Percentiles rank a stretch among this genome's conserved stretches.
phyloP scores from a whole-genome alignment of 1,284 basidiomycete species.

The Fomitopsis palustris region DNA sequence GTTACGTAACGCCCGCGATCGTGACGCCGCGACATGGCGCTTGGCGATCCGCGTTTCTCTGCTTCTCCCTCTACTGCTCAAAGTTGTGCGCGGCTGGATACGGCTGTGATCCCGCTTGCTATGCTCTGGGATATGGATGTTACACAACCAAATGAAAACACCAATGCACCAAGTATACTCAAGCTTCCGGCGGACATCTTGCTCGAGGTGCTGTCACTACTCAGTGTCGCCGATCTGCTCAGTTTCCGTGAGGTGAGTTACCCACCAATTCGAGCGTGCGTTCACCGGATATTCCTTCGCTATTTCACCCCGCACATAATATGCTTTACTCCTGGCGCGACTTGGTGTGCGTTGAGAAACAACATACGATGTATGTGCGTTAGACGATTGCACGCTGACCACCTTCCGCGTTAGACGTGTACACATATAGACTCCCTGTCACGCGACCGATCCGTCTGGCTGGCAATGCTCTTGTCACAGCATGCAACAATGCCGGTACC shows the following conservation, averaged over 20 bases:
- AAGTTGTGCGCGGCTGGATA: too few relatives aligned
- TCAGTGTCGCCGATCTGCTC: conserved; percentile 18
- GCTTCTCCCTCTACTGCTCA: neutral
- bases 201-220: conserved; percentile 16
- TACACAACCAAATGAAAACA: too few relatives aligned
- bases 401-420: conserved; percentile 16
- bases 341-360: too few relatives aligned
- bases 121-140: too few relatives aligned
- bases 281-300: neutral
- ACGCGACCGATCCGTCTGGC: conserved; percentile 20
- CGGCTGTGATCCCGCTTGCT: too few relatives aligned
- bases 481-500: conserved; percentile 13
- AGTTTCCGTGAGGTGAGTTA: conserved; percentile 19
- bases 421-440: conserved; percentile 9
- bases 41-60: neutral
- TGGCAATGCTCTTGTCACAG: conserved; percentile 13
- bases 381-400: neutral
- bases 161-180: conserved; percentile 12
- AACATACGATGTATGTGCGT: neutral
- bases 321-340: too few relatives aligned
- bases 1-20: neutral
- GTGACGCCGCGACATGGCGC: neutral
- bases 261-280: too few relatives aligned
- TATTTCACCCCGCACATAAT: too few relatives aligned
- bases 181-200: conserved; percentile 19